Conservation (phyloP, 768 basidiomycete genomes). For the Tylopilus cervinicoccineus region DNA sequence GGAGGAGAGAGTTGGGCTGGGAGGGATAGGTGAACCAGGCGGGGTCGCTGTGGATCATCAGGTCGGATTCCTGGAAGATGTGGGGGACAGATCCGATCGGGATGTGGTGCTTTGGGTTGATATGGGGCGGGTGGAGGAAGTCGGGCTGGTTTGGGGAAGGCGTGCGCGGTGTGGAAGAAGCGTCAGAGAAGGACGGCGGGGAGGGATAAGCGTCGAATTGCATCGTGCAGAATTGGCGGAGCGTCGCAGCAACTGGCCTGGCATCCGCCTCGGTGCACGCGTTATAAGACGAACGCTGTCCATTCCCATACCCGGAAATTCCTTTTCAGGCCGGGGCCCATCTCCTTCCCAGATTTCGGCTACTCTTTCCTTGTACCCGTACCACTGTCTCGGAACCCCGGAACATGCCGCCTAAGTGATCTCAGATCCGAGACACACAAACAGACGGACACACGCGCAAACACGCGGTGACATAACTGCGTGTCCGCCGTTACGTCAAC, state of each 20-base stretch:
- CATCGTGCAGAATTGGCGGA: conserved; percentile 29
- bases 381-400: conserved; percentile 30
- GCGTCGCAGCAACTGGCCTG: conserved; percentile 22
- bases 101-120: conserved; percentile 37
- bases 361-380: conserved; percentile 35
- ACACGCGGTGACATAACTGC: conserved; percentile 29
- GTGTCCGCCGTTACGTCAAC: conserved; percentile 33
- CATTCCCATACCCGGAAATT: conserved; percentile 20
- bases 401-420: conserved; percentile 31
- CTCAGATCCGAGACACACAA: conserved; percentile 23
- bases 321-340: conserved; percentile 22
- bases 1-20: conserved; percentile 52
- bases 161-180: conserved; percentile 65
- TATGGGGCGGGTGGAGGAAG: conserved; percentile 21
- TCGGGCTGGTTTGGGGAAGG: conserved; percentile 57
- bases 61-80: conserved; percentile 45
- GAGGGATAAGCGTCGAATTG: conserved; percentile 61
- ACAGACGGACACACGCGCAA: conserved; percentile 17
- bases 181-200: conserved; percentile 53
- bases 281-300: conserved; percentile 35
- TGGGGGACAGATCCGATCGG: conserved; percentile 44
- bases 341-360: conserved; percentile 36
- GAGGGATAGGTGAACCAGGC: conserved; percentile 33
- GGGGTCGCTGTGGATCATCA: conserved; percentile 37
- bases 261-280: conserved; percentile 4